These are phyloP conservation scores for Chiua sp. DNA, from an alignment of 1,284 basidiomycete species.

Conservation along the genomic window DNA sequence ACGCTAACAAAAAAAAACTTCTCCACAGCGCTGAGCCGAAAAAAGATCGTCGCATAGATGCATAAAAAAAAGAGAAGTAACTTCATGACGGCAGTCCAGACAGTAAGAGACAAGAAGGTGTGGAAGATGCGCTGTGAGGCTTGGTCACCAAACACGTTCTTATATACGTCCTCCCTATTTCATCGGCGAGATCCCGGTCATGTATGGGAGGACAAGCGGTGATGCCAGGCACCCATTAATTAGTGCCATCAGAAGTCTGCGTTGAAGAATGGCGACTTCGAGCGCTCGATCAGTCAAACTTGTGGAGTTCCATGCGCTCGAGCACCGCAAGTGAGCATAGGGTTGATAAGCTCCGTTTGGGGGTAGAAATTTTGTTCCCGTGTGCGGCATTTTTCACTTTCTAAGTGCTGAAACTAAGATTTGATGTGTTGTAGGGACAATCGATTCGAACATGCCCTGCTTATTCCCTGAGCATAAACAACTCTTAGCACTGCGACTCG, in stretches of 20 bases:
- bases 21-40: conserved; percentile 6
- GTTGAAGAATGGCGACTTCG: background rate
- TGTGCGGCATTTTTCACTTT: background rate
- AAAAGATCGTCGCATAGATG: conserved; percentile 41
- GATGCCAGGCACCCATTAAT: no score
- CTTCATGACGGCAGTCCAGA: conserved; percentile 39
- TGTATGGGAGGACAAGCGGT: background rate
- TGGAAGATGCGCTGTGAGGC: conserved; percentile 36
- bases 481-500: no score
- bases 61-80: conserved; percentile 17
- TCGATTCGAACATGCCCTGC: no score
- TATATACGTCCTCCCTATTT: background rate
- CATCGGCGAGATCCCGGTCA: background rate
- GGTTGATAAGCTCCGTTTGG: background rate
- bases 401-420: no score
- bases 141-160: conserved; percentile 4
- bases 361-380: background rate
- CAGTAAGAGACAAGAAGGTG: conserved; percentile 29
- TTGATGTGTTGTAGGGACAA: no score
- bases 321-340: background rate
- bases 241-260: background rate
- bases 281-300: no score
- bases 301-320: background rate
- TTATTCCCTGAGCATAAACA: no score
- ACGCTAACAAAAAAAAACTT: conserved; percentile 29